Percentiles rank a stretch among this genome's conserved stretches.
These are phyloP conservation scores for Pyronema domesticum DNA, from an alignment of 495 filamentous ascomycete species.

Conservation along the genomic window DNA sequence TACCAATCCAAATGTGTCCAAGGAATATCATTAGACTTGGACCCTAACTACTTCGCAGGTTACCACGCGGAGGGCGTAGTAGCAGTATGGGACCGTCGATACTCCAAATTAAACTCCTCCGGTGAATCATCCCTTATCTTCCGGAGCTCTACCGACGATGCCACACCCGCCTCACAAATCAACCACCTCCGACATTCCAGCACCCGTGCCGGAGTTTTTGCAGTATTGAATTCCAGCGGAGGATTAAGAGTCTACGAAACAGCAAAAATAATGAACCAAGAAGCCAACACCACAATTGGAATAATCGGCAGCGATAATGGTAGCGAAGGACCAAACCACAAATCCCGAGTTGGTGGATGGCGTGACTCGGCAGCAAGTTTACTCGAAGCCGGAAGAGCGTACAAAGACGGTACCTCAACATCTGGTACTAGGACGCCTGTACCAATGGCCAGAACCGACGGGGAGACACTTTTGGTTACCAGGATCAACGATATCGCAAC, in stretches of 20 bases:
- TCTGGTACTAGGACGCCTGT: constrained; percentile 14
- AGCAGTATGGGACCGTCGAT: constrained; percentile 78
- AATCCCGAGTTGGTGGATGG: constrained; percentile 14
- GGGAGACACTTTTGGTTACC: constrained; percentile 17
- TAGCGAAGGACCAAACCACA: constrained; percentile 6
- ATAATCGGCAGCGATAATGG: constrained; percentile 1
- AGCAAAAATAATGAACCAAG: constrained; percentile 17
- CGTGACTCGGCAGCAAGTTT: constrained; percentile 21
- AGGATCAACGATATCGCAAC: constrained; percentile 15
- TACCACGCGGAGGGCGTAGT: constrained; percentile 45
- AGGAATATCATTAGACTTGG: constrained; percentile 74
- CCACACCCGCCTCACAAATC: constrained; percentile 6
- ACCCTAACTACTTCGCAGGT: constrained; percentile 89
- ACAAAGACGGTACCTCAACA: constrained; percentile 1
- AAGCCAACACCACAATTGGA: constrained; percentile 5
- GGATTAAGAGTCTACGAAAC: constrained; percentile 24
- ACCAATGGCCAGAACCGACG: constrained; percentile 1
- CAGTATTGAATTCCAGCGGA: constrained; percentile 15
- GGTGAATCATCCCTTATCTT: constrained; percentile 16
- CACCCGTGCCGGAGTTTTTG: constrained; percentile 16
- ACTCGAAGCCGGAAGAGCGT: constrained; percentile 15
- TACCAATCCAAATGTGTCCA: constrained; percentile 74
- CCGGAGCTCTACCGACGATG: constrained; percentile 9
- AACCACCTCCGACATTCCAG: constrained; percentile 16
- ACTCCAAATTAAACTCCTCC: constrained; percentile 15